A percentile compares a stretch with the other conserved stretches of the same genome.
These are phyloP conservation scores for Mycena venus DNA, from an alignment of 768 basidiomycete species.

Conservation along the genomic window DNA sequence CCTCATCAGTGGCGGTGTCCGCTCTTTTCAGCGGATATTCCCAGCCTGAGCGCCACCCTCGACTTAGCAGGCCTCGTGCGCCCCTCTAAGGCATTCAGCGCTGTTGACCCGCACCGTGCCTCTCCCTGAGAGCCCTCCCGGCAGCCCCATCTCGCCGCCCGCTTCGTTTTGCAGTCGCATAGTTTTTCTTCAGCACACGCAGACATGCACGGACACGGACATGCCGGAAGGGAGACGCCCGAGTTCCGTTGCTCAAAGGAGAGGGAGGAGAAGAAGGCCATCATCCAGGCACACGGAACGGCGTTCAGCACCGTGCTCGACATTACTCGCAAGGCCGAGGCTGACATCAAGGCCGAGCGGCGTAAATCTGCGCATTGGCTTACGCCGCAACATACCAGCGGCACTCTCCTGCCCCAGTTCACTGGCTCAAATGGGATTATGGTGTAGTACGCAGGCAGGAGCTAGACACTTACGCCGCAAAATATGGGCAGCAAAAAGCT, in stretches of 20 bases:
- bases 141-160: neutral
- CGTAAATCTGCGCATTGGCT: slow-evolving; percentile 33
- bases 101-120: slow-evolving; percentile 10
- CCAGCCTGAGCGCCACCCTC: slow-evolving; percentile 44
- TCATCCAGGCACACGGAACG: slow-evolving; percentile 43
- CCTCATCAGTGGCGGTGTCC: too few relatives aligned
- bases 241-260: neutral
- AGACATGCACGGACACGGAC: too few relatives aligned
- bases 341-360: slow-evolving; percentile 38
- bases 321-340: slow-evolving; percentile 54
- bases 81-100: slow-evolving; percentile 15
- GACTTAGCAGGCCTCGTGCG: slow-evolving; percentile 34
- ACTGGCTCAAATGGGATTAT: slow-evolving; percentile 12
- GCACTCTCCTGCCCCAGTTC: slow-evolving; percentile 16
- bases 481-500: slow-evolving; percentile 3
- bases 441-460: slow-evolving; percentile 25
- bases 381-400: slow-evolving; percentile 29
- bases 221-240: neutral
- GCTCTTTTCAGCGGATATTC: too few relatives aligned
- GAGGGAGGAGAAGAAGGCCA: neutral
- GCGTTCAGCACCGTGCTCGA: slow-evolving; percentile 58
- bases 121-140: neutral
- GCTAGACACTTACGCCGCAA: slow-evolving; percentile 10
- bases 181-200: too few relatives aligned
- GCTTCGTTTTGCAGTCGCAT: too few relatives aligned